Evolutionary conservation across 129 eudicot genomes (phyloP).

Genomic region (Smallanthus sonchifolius): DNA sequence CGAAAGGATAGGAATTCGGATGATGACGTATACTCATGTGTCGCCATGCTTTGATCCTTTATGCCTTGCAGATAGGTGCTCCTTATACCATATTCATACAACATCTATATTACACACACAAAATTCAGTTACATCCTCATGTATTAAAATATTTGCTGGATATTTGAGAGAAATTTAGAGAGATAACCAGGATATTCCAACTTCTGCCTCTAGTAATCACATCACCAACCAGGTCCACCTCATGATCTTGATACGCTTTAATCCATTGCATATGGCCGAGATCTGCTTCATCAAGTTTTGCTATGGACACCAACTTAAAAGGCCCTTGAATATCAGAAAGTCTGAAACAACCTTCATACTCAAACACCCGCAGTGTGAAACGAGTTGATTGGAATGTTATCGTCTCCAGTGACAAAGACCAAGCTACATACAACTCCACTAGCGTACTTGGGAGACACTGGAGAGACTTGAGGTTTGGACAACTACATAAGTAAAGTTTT

Average conservation of each 20-base stretch:
- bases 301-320: neutral
- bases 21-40: neutral
- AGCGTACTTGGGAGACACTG: slow-evolving; percentile 12
- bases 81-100: neutral
- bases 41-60: neutral
- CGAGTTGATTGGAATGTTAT: slow-evolving; percentile 11
- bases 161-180: neutral
- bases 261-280: neutral
- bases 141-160: neutral
- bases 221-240: slow-evolving; percentile 6
- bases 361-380: neutral
- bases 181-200: neutral
- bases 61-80: slow-evolving; percentile 2
- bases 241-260: slow-evolving; percentile 3
- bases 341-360: neutral
- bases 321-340: slow-evolving; percentile 9
- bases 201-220: neutral
- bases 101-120: neutral
- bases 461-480: slow-evolving; percentile 1
- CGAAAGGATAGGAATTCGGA: slow-evolving; percentile 8
- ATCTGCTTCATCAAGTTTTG: slow-evolving; percentile 4
- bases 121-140: neutral
- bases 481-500: neutral
- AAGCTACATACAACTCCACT: neutral
- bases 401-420: neutral